Evolutionary conservation across 208 protist species (phyloP).

Genomic region (Trypanosomatidae sp.): DNA sequence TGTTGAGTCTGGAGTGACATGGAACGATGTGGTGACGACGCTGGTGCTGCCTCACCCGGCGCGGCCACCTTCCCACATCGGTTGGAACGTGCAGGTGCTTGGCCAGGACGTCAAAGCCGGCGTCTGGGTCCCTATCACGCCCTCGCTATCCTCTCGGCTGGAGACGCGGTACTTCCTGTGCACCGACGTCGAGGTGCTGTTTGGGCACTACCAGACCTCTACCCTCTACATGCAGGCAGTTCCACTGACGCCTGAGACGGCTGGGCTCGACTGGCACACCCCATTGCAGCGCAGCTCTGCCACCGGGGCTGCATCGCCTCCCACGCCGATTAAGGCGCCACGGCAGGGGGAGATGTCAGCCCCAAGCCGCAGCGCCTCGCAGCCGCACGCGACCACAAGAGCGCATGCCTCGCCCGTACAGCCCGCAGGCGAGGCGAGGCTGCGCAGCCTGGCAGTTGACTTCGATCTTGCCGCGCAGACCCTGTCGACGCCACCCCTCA

Average conservation of each 20-base stretch:
- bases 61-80: background rate
- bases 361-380: background rate
- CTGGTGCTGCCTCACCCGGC: conserved; percentile 5
- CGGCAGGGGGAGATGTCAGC: background rate
- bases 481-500: background rate
- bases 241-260: background rate
- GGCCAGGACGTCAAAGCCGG: conserved; percentile 14
- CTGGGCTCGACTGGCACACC: conserved; percentile 16
- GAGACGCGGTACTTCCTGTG: conserved; percentile 29
- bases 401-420: background rate
- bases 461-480: conserved; percentile 6
- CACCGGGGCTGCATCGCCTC: conserved; percentile 1
- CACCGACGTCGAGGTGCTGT: conserved; percentile 35
- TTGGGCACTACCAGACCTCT: conserved; percentile 17
- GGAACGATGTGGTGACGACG: conserved; percentile 21
- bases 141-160: conserved; percentile 17
- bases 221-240: conserved; percentile 20
- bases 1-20: conserved; percentile 19
- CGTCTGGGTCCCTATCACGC: conserved; percentile 25
- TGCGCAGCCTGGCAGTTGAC: conserved; percentile 12
- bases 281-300: conserved; percentile 17
- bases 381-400: background rate
- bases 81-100: conserved; percentile 32
- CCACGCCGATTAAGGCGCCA: conserved; percentile 21
- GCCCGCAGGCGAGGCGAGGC: background rate